phyloP scores from a whole-genome alignment of 768 basidiomycete species.

The Boletus patriciae region DNA sequence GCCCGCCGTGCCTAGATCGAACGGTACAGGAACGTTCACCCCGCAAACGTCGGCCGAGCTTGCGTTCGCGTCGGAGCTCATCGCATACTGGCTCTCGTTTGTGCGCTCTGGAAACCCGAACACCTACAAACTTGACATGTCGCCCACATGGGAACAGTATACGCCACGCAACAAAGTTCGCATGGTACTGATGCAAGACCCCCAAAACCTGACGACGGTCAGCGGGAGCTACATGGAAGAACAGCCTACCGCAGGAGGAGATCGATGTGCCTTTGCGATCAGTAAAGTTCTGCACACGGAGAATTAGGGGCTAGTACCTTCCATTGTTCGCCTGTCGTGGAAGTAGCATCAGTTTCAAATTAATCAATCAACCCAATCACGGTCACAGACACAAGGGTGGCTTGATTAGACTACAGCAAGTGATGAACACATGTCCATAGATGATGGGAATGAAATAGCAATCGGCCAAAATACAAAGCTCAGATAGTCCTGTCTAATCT shows the following conservation, averaged over 20 bases:
- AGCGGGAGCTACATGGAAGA: slow-evolving; percentile 46
- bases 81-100: slow-evolving; percentile 68
- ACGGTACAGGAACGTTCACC: slow-evolving; percentile 54
- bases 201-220: slow-evolving; percentile 23
- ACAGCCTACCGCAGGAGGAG: slow-evolving; percentile 38
- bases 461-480: background rate
- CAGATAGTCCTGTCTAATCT: background rate
- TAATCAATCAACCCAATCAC: background rate
- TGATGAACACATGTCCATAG: background rate
- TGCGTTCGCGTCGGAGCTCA: slow-evolving; percentile 57
- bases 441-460: background rate
- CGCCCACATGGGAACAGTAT: slow-evolving; percentile 51
- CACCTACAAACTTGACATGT: slow-evolving; percentile 49
- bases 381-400: background rate
- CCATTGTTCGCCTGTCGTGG: background rate
- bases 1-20: slow-evolving; percentile 33
- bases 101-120: slow-evolving; percentile 59
- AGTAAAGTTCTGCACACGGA: slow-evolving; percentile 36
- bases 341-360: background rate
- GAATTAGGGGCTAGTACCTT: slow-evolving; percentile 26
- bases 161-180: slow-evolving; percentile 31
- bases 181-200: slow-evolving; percentile 47
- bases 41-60: slow-evolving; percentile 45
- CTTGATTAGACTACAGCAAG: background rate
- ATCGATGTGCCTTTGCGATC: slow-evolving; percentile 40